Conservation (phyloP, 768 basidiomycete genomes). For the Galerina sulciceps region DNA sequence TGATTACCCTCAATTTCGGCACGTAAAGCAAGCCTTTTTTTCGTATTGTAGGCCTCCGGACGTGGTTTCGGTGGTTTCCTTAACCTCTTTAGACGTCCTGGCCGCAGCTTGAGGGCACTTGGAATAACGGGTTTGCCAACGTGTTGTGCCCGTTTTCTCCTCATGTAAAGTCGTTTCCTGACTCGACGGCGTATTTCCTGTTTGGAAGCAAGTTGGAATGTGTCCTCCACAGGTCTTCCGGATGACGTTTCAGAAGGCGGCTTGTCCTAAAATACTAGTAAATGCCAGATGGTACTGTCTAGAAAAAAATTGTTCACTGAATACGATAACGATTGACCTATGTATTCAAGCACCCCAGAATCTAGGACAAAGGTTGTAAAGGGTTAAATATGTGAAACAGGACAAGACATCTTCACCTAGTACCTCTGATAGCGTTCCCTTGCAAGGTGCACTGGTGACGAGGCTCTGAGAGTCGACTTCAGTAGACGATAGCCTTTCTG, state of each 20-base stretch:
- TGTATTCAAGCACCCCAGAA: too few relatives aligned
- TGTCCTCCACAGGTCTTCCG: neutral
- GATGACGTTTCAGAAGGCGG: too few relatives aligned
- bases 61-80: slow-evolving; percentile 23
- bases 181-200: slow-evolving; percentile 51
- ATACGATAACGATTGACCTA: too few relatives aligned
- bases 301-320: too few relatives aligned
- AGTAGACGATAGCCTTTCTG: neutral
- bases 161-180: slow-evolving; percentile 73
- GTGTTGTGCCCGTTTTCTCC: slow-evolving; percentile 62
- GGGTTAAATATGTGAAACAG: too few relatives aligned
- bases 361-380: too few relatives aligned
- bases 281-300: too few relatives aligned
- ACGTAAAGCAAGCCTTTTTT: neutral
- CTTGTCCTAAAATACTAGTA: neutral
- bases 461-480: neutral
- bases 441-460: too few relatives aligned
- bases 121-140: slow-evolving; percentile 36
- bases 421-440: too few relatives aligned
- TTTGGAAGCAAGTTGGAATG: neutral
- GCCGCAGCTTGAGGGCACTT: slow-evolving; percentile 36
- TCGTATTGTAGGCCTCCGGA: slow-evolving; percentile 23
- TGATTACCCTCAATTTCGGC: neutral
- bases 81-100: slow-evolving; percentile 34
- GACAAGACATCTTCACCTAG: too few relatives aligned